Evolutionary conservation across 225 moss, liverwort and hornwort genomes (phyloP).

Genomic region (Marchantia polymorpha): DNA sequence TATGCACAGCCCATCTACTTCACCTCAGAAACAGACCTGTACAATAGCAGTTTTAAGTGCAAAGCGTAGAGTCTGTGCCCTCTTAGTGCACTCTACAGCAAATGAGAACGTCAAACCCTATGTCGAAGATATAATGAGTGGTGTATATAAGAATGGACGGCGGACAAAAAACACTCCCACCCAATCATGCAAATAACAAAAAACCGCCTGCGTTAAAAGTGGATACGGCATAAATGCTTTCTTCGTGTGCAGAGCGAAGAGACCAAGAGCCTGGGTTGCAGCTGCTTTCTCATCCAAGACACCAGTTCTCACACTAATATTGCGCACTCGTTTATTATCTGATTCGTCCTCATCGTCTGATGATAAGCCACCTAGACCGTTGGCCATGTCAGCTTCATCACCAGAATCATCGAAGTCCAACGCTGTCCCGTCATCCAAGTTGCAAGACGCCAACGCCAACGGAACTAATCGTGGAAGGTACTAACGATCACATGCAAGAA

Average conservation of each 20-base stretch:
- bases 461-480: constrained; percentile 91
- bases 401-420: constrained; percentile 81
- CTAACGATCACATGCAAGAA: constrained; percentile 22
- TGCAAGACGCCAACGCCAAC: constrained; percentile 94
- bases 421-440: constrained; percentile 95
- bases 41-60: too few relatives aligned
- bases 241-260: constrained; percentile 92
- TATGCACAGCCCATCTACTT: not conserved
- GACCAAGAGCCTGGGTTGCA: constrained; percentile 94
- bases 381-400: constrained; percentile 65
- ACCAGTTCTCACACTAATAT: constrained; percentile 96
- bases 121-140: not conserved
- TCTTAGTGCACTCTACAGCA: not conserved
- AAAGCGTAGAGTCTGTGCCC: not conserved
- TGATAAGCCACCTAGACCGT: constrained; percentile 63
- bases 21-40: not conserved
- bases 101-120: not conserved
- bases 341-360: constrained; percentile 75
- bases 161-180: not conserved
- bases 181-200: not conserved
- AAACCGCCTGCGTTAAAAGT: constrained; percentile 1
- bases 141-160: not conserved
- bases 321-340: constrained; percentile 74
- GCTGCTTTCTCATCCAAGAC: constrained; percentile 98
- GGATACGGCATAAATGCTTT: constrained; percentile 88